Conservation (phyloP, 2,329 filamentous ascomycete genomes). For the Ophiocordyceps camponoti-leonardi region DNA sequence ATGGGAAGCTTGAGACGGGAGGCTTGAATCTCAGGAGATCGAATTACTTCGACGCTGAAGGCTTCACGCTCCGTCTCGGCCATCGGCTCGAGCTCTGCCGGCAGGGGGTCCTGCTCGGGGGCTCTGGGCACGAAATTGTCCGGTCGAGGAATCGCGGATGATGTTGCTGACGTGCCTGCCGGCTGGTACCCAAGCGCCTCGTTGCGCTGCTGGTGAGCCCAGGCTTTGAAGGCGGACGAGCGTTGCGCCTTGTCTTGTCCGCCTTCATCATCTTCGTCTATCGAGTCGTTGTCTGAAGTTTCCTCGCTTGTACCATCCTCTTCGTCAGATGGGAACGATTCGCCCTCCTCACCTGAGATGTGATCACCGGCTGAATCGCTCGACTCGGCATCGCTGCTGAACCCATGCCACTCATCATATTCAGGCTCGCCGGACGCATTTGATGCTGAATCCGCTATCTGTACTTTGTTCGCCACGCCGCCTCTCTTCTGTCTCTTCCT, state of each 20-base stretch:
- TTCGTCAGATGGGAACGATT: slow-evolving; percentile 10
- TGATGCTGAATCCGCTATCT: slow-evolving; percentile 22
- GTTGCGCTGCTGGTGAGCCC: slow-evolving; percentile 78
- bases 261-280: slow-evolving; percentile 12
- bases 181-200: slow-evolving; percentile 54
- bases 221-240: slow-evolving; percentile 70
- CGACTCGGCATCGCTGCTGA: slow-evolving; percentile 29
- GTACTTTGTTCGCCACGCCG: slow-evolving; percentile 37
- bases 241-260: slow-evolving; percentile 12
- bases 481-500: slow-evolving; percentile 64
- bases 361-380: slow-evolving; percentile 3
- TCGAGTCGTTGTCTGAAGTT: slow-evolving; percentile 11
- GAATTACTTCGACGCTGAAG: slow-evolving; percentile 54
- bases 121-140: slow-evolving; percentile 49
- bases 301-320: slow-evolving; percentile 11
- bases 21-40: slow-evolving; percentile 58
- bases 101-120: slow-evolving; percentile 53
- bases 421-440: slow-evolving; percentile 18
- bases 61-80: slow-evolving; percentile 49
- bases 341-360: slow-evolving; percentile 7
- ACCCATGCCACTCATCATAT: slow-evolving; percentile 43
- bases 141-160: slow-evolving; percentile 35
- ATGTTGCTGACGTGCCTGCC: slow-evolving; percentile 21
- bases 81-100: slow-evolving; percentile 45
- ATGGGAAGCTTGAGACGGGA: slow-evolving; percentile 69